phyloP scores from a whole-genome alignment of 768 basidiomycete genomes.

The Suillus hirtellus region DNA sequence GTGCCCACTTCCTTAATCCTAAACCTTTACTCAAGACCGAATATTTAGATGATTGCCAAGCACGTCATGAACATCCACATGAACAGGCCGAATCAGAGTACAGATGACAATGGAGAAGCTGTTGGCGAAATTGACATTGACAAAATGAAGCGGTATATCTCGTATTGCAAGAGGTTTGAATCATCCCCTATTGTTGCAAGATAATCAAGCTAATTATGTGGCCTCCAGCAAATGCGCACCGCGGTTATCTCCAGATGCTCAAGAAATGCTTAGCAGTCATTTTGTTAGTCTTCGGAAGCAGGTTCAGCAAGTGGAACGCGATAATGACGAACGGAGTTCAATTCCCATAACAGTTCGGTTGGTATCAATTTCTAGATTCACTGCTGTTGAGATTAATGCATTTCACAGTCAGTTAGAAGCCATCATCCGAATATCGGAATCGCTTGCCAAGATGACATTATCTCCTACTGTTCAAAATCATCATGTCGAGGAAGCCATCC shows the following conservation, averaged over 20 bases:
- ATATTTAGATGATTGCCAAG: slow-evolving; percentile 83
- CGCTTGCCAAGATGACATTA: slow-evolving; percentile 91
- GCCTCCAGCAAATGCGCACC: slow-evolving; percentile 88
- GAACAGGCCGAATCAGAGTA: slow-evolving; percentile 75
- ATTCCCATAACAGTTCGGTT: slow-evolving; percentile 98
- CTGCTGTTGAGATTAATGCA: background rate
- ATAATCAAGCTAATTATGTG: slow-evolving; percentile 9
- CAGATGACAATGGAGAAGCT: slow-evolving; percentile 62
- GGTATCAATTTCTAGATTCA: slow-evolving; percentile 27
- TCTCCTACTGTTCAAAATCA: slow-evolving; percentile 83
- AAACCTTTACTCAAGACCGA: background rate
- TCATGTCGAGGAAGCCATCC: slow-evolving; percentile 97
- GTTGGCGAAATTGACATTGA: slow-evolving; percentile 93
- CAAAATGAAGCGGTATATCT: slow-evolving; percentile 97
- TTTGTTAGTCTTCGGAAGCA: slow-evolving; percentile 92
- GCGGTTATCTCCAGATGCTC: slow-evolving; percentile 87
- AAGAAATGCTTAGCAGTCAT: slow-evolving; percentile 95
- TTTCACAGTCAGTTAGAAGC: slow-evolving; percentile 84
- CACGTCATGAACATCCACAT: slow-evolving; percentile 99
- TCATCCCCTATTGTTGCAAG: background rate
- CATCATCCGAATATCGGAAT: slow-evolving; percentile 97
- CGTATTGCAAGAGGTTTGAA: slow-evolving; percentile 89
- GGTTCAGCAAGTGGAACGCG: slow-evolving; percentile 92
- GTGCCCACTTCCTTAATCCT: slow-evolving; percentile 22
- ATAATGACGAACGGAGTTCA: slow-evolving; percentile 96